A percentile compares a stretch with the other conserved stretches of the same genome.
These are phyloP conservation scores for Amphicarpaea edgeworthii DNA, from an alignment of 306 rosid species.

Conservation along the genomic window DNA sequence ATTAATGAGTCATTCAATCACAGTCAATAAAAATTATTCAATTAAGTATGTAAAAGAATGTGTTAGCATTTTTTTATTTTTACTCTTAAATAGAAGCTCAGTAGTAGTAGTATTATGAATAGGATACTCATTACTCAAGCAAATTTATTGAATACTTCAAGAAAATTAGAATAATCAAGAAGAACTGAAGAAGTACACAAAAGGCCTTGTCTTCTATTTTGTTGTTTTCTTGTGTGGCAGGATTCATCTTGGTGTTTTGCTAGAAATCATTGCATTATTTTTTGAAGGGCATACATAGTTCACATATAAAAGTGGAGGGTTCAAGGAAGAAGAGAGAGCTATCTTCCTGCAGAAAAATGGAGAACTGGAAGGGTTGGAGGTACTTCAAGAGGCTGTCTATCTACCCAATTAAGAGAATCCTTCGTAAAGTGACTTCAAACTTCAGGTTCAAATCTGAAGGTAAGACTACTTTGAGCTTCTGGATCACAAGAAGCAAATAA, in stretches of 20 bases:
- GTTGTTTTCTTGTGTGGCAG: constrained; percentile 63
- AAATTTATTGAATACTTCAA: constrained; percentile 23
- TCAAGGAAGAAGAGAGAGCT: constrained; percentile 30
- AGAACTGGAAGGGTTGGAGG: constrained; percentile 56
- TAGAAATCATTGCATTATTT: constrained; percentile 40
- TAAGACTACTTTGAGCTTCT: constrained; percentile 40
- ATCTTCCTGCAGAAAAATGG: constrained; percentile 54
- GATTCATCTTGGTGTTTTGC: constrained; percentile 54
- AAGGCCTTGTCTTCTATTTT: constrained; percentile 57
- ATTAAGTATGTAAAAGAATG: not conserved
- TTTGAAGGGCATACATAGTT: constrained; percentile 40
- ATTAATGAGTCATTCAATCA: too few relatives aligned
- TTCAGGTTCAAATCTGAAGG: constrained; percentile 61
- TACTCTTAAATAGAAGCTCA: not conserved
- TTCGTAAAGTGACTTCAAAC: constrained; percentile 54
- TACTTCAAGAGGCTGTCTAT: constrained; percentile 62
- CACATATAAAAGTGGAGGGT: constrained; percentile 55
- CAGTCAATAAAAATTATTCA: too few relatives aligned
- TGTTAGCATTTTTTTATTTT: not conserved
- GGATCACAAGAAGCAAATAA: not conserved
- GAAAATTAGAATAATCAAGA: constrained; percentile 10
- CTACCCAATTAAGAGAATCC: constrained; percentile 58
- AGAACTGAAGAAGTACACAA: constrained; percentile 36
- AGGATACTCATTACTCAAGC: constrained; percentile 12
- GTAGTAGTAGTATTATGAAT: not conserved